Percentiles rank a stretch among this genome's conserved stretches.
Conservation (phyloP, 116 monocot genomes). For the Zostera marina region DNA sequence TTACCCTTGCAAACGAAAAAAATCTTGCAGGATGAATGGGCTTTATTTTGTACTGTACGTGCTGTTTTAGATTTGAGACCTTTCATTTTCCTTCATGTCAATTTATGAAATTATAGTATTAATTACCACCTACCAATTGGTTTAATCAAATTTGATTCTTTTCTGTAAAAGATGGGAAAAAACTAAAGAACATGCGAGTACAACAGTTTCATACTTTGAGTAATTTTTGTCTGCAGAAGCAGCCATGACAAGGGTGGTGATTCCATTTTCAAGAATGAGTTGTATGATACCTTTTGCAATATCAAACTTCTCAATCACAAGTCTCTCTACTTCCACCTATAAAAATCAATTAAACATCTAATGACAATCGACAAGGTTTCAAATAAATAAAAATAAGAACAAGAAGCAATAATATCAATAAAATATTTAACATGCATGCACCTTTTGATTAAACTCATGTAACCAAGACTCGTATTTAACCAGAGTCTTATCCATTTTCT, state of each 20-base stretch:
- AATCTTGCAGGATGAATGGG: conserved; percentile 51
- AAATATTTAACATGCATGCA: neutral
- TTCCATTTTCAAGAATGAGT: conserved; percentile 20
- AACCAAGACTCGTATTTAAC: conserved; percentile 6
- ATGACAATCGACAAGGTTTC: neutral
- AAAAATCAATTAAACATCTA: neutral
- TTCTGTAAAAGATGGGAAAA: neutral
- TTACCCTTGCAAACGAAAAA: conserved; percentile 59
- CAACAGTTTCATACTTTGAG: conserved; percentile 23
- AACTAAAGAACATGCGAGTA: neutral
- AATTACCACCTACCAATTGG: neutral
- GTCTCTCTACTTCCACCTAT: conserved; percentile 27
- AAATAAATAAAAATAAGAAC: neutral
- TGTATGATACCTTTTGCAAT: conserved; percentile 31
- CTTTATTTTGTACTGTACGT: conserved; percentile 26
- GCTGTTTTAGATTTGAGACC: conserved; percentile 47
- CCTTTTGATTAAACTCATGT: conserved; percentile 5
- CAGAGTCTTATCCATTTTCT: conserved; percentile 11
- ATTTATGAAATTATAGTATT: neutral
- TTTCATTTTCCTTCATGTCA: conserved; percentile 41
- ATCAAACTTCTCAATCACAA: conserved; percentile 31
- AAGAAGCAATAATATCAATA: neutral
- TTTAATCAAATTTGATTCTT: neutral
- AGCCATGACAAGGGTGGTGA: conserved; percentile 41
- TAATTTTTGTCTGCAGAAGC: conserved; percentile 18